phyloP scores from a whole-genome alignment of 2,329 filamentous ascomycete species.

The Colletotrichum incanum region DNA sequence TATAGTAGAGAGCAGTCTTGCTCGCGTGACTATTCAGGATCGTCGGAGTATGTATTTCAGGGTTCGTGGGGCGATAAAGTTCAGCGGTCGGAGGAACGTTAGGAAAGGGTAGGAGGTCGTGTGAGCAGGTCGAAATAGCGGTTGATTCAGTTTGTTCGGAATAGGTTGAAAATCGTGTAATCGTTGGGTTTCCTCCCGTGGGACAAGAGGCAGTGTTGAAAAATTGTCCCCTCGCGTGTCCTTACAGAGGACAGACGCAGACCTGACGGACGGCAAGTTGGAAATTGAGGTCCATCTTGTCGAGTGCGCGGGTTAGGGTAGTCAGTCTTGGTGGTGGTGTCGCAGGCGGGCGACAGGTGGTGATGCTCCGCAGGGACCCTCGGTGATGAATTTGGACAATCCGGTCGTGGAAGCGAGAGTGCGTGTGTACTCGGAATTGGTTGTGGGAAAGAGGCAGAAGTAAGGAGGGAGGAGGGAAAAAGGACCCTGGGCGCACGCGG shows the following conservation, averaged over 20 bases:
- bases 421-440: constrained; percentile 2
- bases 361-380: constrained; percentile 27
- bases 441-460: neutral
- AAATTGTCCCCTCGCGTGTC: constrained; percentile 29
- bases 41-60: constrained; percentile 4
- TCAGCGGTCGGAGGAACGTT: constrained; percentile 1
- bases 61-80: constrained; percentile 3
- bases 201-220: constrained; percentile 39
- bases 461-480: constrained; percentile 6
- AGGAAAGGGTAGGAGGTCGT: constrained; percentile 41
- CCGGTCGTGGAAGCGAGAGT: constrained; percentile 3
- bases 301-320: constrained; percentile 24
- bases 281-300: constrained; percentile 44
- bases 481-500: constrained; percentile 19
- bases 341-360: constrained; percentile 17
- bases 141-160: constrained; percentile 15
- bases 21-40: constrained; percentile 30
- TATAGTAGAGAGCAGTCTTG: constrained; percentile 13
- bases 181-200: constrained; percentile 15
- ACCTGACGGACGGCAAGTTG: constrained; percentile 44
- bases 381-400: constrained; percentile 33
- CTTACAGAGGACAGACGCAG: constrained; percentile 40
- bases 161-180: constrained; percentile 19
- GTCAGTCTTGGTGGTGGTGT: constrained; percentile 5
- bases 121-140: constrained; percentile 28